Conservation (phyloP, 169 alveolate species). For the Plasmodium chabaudi region DNA sequence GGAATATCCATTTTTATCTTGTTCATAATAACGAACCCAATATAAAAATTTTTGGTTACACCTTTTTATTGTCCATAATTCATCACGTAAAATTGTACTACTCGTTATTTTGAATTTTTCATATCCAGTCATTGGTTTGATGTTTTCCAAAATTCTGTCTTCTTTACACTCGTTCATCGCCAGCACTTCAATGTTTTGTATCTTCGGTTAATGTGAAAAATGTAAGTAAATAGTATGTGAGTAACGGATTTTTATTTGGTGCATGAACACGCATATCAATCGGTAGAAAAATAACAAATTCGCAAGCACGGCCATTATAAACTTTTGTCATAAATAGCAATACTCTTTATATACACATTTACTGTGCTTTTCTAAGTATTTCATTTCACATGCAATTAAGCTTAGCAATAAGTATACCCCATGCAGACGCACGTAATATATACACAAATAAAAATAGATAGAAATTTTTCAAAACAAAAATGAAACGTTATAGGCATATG, state of each 20-base stretch:
- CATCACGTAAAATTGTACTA: constrained; percentile 76
- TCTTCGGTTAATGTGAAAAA: constrained; percentile 42
- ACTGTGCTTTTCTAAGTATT: too few relatives aligned
- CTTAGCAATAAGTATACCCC: too few relatives aligned
- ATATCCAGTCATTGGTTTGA: constrained; percentile 45
- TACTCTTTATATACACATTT: too few relatives aligned
- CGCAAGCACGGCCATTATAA: not conserved
- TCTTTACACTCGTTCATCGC: constrained; percentile 79
- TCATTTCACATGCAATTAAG: too few relatives aligned
- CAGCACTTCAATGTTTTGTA: constrained; percentile 85
- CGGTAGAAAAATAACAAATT: not conserved
- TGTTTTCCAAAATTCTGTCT: constrained; percentile 78
- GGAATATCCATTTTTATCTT: constrained; percentile 85
- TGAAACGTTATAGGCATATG: too few relatives aligned
- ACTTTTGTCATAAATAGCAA: not conserved
- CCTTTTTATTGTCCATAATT: constrained; percentile 83
- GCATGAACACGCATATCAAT: not conserved
- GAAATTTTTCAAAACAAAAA: too few relatives aligned
- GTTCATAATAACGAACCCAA: constrained; percentile 79
- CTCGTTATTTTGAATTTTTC: constrained; percentile 37
- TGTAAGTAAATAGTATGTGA: not conserved
- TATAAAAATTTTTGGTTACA: constrained; percentile 78
- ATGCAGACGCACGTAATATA: too few relatives aligned
- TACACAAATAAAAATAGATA: too few relatives aligned
- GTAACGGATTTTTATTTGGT: not conserved